phyloP scores from a whole-genome alignment of 2,329 filamentous ascomycete genomes.

The Septoria linicola region DNA sequence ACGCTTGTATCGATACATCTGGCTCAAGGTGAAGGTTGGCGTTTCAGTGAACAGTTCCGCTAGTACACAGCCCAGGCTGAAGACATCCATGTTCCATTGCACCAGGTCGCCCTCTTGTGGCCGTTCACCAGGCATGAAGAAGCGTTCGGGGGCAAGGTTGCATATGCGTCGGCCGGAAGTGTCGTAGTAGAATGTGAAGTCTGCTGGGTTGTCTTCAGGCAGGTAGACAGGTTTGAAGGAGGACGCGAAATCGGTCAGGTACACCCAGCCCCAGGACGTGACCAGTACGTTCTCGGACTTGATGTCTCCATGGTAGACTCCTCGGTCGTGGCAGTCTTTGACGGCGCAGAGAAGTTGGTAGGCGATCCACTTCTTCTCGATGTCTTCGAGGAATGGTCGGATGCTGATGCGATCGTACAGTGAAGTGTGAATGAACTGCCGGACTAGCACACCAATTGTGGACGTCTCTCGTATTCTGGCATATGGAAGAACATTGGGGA shows the following conservation, averaged over 20 bases:
- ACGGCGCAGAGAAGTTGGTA: conserved; percentile 92
- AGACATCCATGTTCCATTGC: conserved; percentile 95
- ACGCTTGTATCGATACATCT: conserved; percentile 89
- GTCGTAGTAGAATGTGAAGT: conserved; percentile 98
- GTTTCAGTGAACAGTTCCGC: conserved; percentile 93
- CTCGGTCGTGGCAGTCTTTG: conserved; percentile 83
- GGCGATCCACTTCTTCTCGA: conserved; percentile 98
- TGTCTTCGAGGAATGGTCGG: conserved; percentile 90
- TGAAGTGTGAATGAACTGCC: conserved; percentile 94
- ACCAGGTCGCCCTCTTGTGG: conserved; percentile 47
- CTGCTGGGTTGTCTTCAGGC: conserved; percentile 92
- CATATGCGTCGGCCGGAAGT: conserved; percentile 87
- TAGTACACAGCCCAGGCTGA: conserved; percentile 94
- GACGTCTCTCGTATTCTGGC: conserved; percentile 89
- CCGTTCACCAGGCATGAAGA: conserved; percentile 66
- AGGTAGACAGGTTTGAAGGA: conserved; percentile 92
- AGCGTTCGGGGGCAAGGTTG: conserved; percentile 92
- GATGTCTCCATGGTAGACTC: conserved; percentile 95
- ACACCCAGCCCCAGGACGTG: conserved; percentile 99
- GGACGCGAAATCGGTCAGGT: conserved; percentile 94
- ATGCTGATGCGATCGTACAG: conserved; percentile 97
- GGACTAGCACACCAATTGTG: conserved; percentile 86
- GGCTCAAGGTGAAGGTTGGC: conserved; percentile 95
- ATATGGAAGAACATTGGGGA: conserved; percentile 89
- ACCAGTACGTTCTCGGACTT: conserved; percentile 97